A percentile compares a stretch with the other conserved stretches of the same genome.
Evolutionary conservation across 2,329 filamentous ascomycete genomes (phyloP).

Genomic region (Cladophialophora exuberans): DNA sequence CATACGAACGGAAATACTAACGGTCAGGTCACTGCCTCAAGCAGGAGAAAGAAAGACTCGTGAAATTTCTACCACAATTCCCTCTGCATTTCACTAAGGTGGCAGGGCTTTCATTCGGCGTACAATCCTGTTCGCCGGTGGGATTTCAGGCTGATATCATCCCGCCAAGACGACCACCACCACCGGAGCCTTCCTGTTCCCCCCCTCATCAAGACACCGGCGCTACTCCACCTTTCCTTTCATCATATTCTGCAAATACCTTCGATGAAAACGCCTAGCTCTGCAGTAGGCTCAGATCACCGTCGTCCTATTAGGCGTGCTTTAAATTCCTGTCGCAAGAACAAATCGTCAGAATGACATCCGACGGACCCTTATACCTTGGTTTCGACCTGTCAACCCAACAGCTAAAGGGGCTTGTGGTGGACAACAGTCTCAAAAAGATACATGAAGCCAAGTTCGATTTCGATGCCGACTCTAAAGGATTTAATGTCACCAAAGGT

Average conservation of each 20-base stretch:
- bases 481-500: slow-evolving; percentile 84
- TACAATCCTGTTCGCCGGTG: neutral
- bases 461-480: slow-evolving; percentile 81
- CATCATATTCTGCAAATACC: neutral
- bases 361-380: slow-evolving; percentile 70
- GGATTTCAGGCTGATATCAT: slow-evolving; percentile 35
- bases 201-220: slow-evolving; percentile 4
- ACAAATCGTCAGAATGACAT: slow-evolving; percentile 40
- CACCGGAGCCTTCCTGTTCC: slow-evolving; percentile 17
- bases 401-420: slow-evolving; percentile 90
- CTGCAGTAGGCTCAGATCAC: neutral
- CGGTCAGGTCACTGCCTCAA: slow-evolving; percentile 15
- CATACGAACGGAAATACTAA: slow-evolving; percentile 12
- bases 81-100: too few relatives aligned
- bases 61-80: slow-evolving; percentile 8
- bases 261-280: slow-evolving; percentile 9
- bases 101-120: neutral
- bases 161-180: slow-evolving; percentile 27
- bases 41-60: slow-evolving; percentile 18
- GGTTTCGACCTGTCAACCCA: slow-evolving; percentile 97
- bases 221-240: slow-evolving; percentile 19
- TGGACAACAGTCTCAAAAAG: slow-evolving; percentile 79
- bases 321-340: neutral
- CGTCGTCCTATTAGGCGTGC: neutral
- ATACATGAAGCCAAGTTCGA: slow-evolving; percentile 87